These are phyloP conservation scores for Balakata baccata DNA, from an alignment of 345 rosid genomes.

Conservation along the genomic window DNA sequence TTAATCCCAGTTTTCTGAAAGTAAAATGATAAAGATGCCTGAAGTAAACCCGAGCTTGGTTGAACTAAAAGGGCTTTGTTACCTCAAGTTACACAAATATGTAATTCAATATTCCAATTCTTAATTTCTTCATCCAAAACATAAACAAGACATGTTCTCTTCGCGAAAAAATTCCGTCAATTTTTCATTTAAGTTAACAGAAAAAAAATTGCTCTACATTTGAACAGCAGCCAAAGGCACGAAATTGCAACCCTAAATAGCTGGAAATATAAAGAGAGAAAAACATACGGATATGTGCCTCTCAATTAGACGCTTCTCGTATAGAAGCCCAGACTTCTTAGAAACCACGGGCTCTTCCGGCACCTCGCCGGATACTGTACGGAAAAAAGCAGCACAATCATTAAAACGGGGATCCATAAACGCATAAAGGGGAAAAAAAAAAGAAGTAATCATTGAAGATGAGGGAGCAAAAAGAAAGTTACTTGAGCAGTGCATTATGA, in stretches of 20 bases:
- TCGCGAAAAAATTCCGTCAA: background rate
- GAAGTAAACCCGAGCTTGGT: background rate
- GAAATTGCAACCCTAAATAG: constrained; percentile 17
- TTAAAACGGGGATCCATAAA: constrained; percentile 12
- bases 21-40: background rate
- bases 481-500: constrained; percentile 82
- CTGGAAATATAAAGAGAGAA: background rate
- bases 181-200: background rate
- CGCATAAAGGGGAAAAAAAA: background rate
- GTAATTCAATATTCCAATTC: background rate
- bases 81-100: background rate
- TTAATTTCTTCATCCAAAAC: constrained; percentile 11
- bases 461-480: constrained; percentile 12
- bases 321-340: constrained; percentile 72
- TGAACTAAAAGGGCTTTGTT: background rate
- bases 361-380: constrained; percentile 89
- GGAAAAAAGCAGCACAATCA: background rate
- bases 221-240: too few relatives aligned
- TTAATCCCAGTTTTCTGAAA: background rate
- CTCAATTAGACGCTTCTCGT: constrained; percentile 86
- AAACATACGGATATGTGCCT: constrained; percentile 60
- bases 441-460: background rate
- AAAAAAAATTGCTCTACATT: too few relatives aligned
- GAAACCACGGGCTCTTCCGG: constrained; percentile 90
- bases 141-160: constrained; percentile 19